Base-by-base conservation (phyloP, 495 filamentous ascomycete genomes). In the Tuber microsphaerosporum region DNA sequence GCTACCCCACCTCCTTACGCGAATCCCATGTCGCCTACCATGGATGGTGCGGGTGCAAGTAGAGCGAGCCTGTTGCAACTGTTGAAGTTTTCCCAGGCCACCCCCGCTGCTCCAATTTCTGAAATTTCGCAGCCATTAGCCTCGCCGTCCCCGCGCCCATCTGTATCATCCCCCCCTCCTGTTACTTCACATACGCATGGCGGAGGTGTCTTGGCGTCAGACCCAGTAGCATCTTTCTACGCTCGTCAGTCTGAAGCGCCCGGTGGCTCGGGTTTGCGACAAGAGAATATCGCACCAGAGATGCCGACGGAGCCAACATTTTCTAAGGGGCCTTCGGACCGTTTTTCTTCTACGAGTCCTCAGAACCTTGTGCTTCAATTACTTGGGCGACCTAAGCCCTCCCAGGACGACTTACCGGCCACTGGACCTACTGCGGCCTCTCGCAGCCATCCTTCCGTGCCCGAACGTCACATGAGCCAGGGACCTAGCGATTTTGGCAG, bases 61-160 rank as follows among this genome's bases (percentile, higher is more conserved):
- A 89, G 86, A 85, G 89, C 84, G 69, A 93, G 91, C 81, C 85
- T 99, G 77, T 87, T 99, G 82, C 95, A 91, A 81, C 88, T 99
- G 61, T 88, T 99, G 71, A 93, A 93, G 85, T 97, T 94, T 85
- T 93, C 89, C 79, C 88, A 92, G 71, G 86, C 89, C 34, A 69
- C 46, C 42, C 79, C 85, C 34, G 80, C 84, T 75, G 42, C 85
- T 26, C 74, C 83, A 34, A 77, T 78, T 69, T 76, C 84, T 74
- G 73, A 82, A 69, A 75, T 82, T 56, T 84, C 82, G 19, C 85
- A 83, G 69, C 82, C 80, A 46, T 71, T 82, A 31, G 81, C 76
- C 74, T 84, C 84, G 81, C 87, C 82, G 73, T 79, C 79, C 82
- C 84, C 65, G 79, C 85, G 68, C 76, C 86, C 77, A 70, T 82